A percentile compares a stretch with the other conserved stretches of the same genome.
Conservation (phyloP, 371 early-diverging fungal species). For the Scutellospora calospora region DNA sequence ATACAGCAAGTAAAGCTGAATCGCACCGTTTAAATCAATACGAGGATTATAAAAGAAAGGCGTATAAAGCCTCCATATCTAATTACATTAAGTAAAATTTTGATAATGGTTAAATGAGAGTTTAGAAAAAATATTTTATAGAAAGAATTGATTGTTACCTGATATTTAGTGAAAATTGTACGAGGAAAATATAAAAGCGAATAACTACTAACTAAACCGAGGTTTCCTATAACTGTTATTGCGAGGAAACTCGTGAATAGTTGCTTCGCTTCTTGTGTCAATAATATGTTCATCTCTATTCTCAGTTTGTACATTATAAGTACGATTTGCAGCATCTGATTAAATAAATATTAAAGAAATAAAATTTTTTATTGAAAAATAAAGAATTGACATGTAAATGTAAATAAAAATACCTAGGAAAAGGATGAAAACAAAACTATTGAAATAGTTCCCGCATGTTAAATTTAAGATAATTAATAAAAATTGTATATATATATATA, state of each 20-base stretch:
- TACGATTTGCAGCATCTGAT: conserved; percentile 77
- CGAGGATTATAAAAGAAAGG: conserved; percentile 60
- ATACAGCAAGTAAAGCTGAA: conserved; percentile 79
- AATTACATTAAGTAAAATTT: background rate
- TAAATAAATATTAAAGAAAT: background rate
- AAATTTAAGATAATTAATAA: background rate
- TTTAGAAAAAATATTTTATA: background rate
- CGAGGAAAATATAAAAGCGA: background rate
- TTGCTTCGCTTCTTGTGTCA: conserved; percentile 66
- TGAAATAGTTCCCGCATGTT: background rate
- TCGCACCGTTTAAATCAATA: conserved; percentile 65
- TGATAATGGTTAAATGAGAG: background rate
- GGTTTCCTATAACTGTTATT: background rate
- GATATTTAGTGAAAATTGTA: background rate
- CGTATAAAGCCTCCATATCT: conserved; percentile 65
- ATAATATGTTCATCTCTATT: conserved; percentile 49
- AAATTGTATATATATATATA: background rate
- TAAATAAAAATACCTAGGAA: conserved; percentile 61
- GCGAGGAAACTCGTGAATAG: conserved; percentile 39
- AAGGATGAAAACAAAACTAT: conserved; percentile 68
- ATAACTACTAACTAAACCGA: too few species aligned
- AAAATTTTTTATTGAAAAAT: background rate
- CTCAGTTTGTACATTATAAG: conserved; percentile 60
- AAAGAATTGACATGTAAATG: background rate
- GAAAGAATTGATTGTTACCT: background rate